A percentile compares a stretch with the other conserved stretches of the same genome.
phyloP scores from a whole-genome alignment of 1,284 basidiomycete species.

The Somion occarium region DNA sequence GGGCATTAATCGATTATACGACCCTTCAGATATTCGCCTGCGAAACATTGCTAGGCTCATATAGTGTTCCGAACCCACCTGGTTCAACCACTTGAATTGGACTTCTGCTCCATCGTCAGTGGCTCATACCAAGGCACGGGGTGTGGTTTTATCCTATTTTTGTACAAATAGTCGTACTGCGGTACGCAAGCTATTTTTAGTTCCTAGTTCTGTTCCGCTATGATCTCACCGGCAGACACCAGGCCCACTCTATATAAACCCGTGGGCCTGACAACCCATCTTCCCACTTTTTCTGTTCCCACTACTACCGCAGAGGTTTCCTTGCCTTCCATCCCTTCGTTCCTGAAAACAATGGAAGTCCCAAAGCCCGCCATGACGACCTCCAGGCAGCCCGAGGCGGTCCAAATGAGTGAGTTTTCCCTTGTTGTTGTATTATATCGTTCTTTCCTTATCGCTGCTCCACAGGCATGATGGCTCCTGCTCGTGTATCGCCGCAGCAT shows the following conservation, averaged over 20 bases:
- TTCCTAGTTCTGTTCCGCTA: not conserved
- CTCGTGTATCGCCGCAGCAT: constrained; percentile 25
- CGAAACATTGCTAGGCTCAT: too few species aligned
- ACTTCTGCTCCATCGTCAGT: too few species aligned
- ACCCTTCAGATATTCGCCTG: too few species aligned
- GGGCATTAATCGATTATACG: too few species aligned
- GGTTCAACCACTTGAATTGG: too few species aligned
- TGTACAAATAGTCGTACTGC: too few species aligned
- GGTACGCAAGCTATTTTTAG: not conserved
- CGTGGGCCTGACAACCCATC: not conserved
- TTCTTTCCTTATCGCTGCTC: not conserved
- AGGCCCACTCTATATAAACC: constrained; percentile 6
- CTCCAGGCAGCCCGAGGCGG: constrained; percentile 43
- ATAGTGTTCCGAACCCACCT: too few species aligned
- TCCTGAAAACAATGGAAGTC: constrained; percentile 25
- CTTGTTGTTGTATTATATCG: constrained; percentile 1
- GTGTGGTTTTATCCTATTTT: too few species aligned
- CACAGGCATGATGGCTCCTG: constrained; percentile 36
- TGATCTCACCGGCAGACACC: constrained; percentile 4
- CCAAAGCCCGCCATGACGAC: constrained; percentile 36
- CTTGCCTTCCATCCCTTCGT: too few species aligned
- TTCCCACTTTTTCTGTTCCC: constrained; percentile 3
- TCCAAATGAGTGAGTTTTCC: constrained; percentile 46
- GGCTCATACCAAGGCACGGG: too few species aligned
- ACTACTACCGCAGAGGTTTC: constrained; percentile 1